Conservation (phyloP, 163 green algal species). For the Chlamydomonas reinhardtii region DNA sequence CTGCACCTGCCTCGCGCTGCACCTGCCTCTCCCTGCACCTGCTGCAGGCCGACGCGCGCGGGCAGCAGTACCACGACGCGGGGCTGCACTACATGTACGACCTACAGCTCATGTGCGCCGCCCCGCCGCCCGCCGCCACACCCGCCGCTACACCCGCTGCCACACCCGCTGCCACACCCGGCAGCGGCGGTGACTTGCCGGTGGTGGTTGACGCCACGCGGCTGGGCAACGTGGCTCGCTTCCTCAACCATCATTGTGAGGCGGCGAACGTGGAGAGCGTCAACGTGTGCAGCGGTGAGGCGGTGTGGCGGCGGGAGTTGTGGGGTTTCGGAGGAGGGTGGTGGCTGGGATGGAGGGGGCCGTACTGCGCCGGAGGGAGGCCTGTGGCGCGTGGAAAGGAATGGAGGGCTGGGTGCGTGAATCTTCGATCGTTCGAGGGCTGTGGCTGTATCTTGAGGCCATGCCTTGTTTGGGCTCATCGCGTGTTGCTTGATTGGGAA, state of each 20-base stretch:
- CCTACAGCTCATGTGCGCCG: slow-evolving; percentile 14
- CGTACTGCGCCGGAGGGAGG: too few species aligned
- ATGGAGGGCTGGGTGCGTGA: too few species aligned
- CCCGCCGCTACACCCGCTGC: neutral
- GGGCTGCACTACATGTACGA: slow-evolving; percentile 32
- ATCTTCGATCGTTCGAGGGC: too few species aligned
- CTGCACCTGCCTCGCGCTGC: too few species aligned
- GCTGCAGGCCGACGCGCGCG: neutral
- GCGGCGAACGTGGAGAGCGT: slow-evolving; percentile 72
- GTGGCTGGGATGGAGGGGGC: too few species aligned
- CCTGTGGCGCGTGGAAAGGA: too few species aligned
- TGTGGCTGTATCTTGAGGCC: too few species aligned
- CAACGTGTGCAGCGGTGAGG: slow-evolving; percentile 26
- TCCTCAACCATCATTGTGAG: slow-evolving; percentile 83
- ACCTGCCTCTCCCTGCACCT: too few species aligned
- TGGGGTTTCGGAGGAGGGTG: too few species aligned
- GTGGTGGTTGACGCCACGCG: slow-evolving; percentile 70
- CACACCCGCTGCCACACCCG: neutral
- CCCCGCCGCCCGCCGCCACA: neutral
- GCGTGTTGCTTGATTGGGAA: too few species aligned
- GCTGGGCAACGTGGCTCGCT: slow-evolving; percentile 74
- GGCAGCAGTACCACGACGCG: neutral
- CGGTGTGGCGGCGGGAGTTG: too few species aligned
- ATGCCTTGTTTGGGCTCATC: too few species aligned
- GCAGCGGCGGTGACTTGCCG: slow-evolving; percentile 24